A percentile compares a stretch with the other conserved stretches of the same genome.
These are phyloP conservation scores for Posidonia australis DNA, from an alignment of 106 monocot genomes.

Conservation along the genomic window DNA sequence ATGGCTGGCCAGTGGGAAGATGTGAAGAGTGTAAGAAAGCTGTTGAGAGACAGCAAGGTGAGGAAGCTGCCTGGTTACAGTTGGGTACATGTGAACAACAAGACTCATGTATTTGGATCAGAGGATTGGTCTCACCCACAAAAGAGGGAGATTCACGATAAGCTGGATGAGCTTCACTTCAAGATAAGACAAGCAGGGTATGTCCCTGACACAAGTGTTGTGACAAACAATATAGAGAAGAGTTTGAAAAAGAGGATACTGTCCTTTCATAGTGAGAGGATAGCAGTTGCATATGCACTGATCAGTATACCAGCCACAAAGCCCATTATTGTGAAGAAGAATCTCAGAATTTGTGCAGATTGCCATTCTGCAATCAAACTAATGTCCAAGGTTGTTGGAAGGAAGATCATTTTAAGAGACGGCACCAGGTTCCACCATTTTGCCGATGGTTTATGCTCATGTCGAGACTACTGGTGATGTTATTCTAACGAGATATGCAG, in stretches of 20 bases:
- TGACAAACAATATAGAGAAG: no score
- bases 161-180: no score
- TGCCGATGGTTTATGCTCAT: conserved; percentile 1
- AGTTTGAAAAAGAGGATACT: no score
- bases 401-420: conserved; percentile 13
- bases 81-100: no score
- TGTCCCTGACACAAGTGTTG: conserved; percentile 4
- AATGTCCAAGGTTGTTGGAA: conserved; percentile 4
- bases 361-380: conserved; percentile 14
- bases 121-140: no score
- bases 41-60: background rate
- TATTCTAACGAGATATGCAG: no score
- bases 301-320: background rate
- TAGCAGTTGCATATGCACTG: conserved; percentile 16
- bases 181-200: conserved; percentile 9
- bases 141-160: no score
- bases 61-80: no score
- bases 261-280: conserved; percentile 19
- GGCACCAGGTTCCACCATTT: conserved; percentile 20
- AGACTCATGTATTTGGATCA: no score
- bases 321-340: conserved; percentile 13
- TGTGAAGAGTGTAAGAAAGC: no score
- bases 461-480: conserved; percentile 21
- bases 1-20: no score
- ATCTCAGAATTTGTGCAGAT: conserved; percentile 17